These are phyloP conservation scores for Pelargonium cotyledonis DNA, from an alignment of 441 rosid species.

Conservation along the genomic window DNA sequence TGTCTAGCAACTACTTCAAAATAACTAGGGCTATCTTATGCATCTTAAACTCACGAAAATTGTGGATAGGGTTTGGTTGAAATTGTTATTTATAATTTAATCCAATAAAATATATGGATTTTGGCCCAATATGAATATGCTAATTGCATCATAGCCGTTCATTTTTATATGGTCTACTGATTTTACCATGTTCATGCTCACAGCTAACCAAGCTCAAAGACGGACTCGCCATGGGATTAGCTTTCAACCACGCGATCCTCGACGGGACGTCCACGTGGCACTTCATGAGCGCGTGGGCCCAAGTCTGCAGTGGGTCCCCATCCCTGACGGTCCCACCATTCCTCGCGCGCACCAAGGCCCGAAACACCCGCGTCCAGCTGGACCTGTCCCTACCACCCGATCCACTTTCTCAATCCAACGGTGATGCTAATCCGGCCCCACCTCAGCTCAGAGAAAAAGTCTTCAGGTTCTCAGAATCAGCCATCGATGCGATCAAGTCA, in stretches of 20 bases:
- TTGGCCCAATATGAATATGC: too few relatives aligned
- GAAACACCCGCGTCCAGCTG: slow-evolving; percentile 72
- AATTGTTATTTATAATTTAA: too few relatives aligned
- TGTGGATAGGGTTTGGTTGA: too few relatives aligned
- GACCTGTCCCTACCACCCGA: slow-evolving; percentile 41
- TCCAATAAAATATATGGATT: too few relatives aligned
- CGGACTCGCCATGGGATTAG: slow-evolving; percentile 81
- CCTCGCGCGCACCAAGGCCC: slow-evolving; percentile 66
- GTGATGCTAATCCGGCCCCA: slow-evolving; percentile 18
- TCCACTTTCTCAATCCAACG: slow-evolving; percentile 34
- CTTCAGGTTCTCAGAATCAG: slow-evolving; percentile 63
- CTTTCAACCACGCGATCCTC: slow-evolving; percentile 82
- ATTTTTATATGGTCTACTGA: too few relatives aligned
- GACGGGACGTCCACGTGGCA: slow-evolving; percentile 95
- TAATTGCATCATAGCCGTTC: too few relatives aligned
- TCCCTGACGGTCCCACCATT: slow-evolving; percentile 39
- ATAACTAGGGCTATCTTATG: too few relatives aligned
- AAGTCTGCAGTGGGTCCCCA: slow-evolving; percentile 43
- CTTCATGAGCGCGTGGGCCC: slow-evolving; percentile 88
- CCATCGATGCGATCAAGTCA: slow-evolving; percentile 61
- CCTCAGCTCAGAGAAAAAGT: slow-evolving; percentile 44
- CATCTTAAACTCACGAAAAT: too few relatives aligned
- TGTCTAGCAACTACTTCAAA: too few relatives aligned
- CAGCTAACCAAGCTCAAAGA: slow-evolving; percentile 78
- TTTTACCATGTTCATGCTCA: neutral